Base-by-base conservation (phyloP, 2,329 filamentous ascomycete species). In the Arachnopeziza araneosa region DNA sequence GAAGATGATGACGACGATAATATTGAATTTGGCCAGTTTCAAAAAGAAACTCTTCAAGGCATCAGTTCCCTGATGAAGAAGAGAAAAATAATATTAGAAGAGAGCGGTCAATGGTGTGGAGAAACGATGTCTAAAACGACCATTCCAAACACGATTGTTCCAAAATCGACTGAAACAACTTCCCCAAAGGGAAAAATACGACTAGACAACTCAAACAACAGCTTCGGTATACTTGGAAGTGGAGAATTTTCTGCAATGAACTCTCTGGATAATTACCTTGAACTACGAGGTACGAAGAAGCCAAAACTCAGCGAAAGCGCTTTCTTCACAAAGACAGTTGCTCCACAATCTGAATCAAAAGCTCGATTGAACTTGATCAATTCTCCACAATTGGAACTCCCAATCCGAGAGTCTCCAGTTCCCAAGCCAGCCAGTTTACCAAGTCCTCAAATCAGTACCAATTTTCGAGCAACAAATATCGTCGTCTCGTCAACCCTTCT, bases 401-500 rank as follows among this genome's bases (percentile, higher is more conserved):
- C 58, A 2, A 57, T 64, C 3, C 63, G 59, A 36, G 55, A 62
- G 3, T 61, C 67, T 14, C 63, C 64, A 2, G 8, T 62, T 17
- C 52, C 55, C 12, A 60, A 54, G 24, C 48, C 12, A 32, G 23
- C 30, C 17, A 44, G 36, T 44, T 12, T 44, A 17, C 36, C 36
- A 44, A 44, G 12, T 44, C 36, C 36, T 17, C 36, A 19, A 19
- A 19, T 44, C 17, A 12, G 17, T 19, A 17, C 17, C 6, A 44
- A 14, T 19, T 19, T 44, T 44, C 66, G 5, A 63, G 67, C 1
- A 64, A 65, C 6, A 62, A 71, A 74, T 14, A 76, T 85, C 64
- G 77, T 89, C 8, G 74, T 85, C 21, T 83, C 86, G 0, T 71
- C 81, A 0, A 73, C 71, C 12, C 68, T 81, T 48, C 75, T 74